Base-by-base conservation (phyloP, 768 basidiomycete genomes). In the Mycena olivaceomarginata region DNA sequence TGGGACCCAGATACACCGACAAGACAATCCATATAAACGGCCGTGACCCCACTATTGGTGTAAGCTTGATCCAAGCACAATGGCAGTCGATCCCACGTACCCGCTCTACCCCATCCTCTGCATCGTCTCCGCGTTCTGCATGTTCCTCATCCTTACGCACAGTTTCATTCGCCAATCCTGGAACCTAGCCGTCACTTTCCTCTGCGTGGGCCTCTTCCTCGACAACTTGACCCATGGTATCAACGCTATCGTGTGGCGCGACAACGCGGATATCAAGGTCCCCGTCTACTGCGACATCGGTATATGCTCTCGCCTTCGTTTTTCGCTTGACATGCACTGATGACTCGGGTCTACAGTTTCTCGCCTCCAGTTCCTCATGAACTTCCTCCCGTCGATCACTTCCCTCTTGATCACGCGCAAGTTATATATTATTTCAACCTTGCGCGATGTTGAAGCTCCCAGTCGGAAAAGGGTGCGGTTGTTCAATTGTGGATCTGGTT, bases 61-160 rank as follows among this genome's bases (percentile, higher is more conserved):
- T 31, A 31, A 31, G 31, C 3, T 4, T 31, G 31, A 31, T 31
- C 31, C 31, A 31, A 2, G 31, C 31, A 31, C 31, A 31, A 72
- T 74, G 72, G 67, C 74, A 7, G 74, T 69, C 51, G 74, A 75
- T 69, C 74, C 74, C 60, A 75, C 74, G 6, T 75, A 75, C 62
- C 74, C 74, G 12, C 74, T 75, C 48, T 75, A 75, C 67, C 74
- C 74, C 48, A 45, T 16, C 51, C 74, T 75, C 31, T 75, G 74
- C 74, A 75, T 75, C 39, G 9, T 75, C 62, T 69, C 74, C 18
- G 67, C 74, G 4, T 68, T 75, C 74, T 69, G 53, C 62, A 75
- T 75, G 74, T 75, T 75, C 48, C 67, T 75, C 48, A 53, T 75
- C 62, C 74, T 75, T 40, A n/a, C 74, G 2, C 74, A 75, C 39